Evolutionary conservation across 2,329 filamentous ascomycete genomes (phyloP).

Genomic region (Podosphaera aphanis): DNA sequence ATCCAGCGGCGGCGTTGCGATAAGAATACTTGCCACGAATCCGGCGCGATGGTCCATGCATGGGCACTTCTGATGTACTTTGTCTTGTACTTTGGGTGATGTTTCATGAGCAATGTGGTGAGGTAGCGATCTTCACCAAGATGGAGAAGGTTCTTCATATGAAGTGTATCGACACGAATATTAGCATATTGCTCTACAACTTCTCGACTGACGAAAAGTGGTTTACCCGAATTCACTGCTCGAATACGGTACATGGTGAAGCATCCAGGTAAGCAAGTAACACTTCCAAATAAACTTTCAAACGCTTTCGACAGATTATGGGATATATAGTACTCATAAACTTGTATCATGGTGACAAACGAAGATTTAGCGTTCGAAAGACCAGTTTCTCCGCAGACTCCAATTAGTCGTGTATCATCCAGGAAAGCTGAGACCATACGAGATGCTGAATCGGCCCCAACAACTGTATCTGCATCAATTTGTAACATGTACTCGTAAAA

Average conservation of each 20-base stretch:
- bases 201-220: constrained; percentile 84
- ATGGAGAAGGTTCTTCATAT: constrained; percentile 96
- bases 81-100: constrained; percentile 86
- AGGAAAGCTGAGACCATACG: constrained; percentile 83
- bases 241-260: constrained; percentile 98
- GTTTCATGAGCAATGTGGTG: constrained; percentile 81
- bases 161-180: constrained; percentile 88
- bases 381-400: constrained; percentile 81
- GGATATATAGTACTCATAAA: constrained; percentile 98
- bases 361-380: constrained; percentile 83
- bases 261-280: constrained; percentile 94
- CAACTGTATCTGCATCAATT: constrained; percentile 92
- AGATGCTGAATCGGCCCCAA: constrained; percentile 69
- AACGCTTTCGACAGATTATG: constrained; percentile 95
- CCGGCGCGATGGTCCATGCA: constrained; percentile 91
- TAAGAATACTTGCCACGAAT: constrained; percentile 82
- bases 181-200: constrained; percentile 71
- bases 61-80: constrained; percentile 87
- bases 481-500: constrained; percentile 95
- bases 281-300: constrained; percentile 86
- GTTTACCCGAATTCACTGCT: constrained; percentile 81
- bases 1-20: constrained; percentile 99
- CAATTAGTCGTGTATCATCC: constrained; percentile 80
- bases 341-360: constrained; percentile 95
- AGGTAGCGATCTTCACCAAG: constrained; percentile 94